Base-by-base conservation (phyloP, 2,329 filamentous ascomycete species). In the Magnaporthales sp. region DNA sequence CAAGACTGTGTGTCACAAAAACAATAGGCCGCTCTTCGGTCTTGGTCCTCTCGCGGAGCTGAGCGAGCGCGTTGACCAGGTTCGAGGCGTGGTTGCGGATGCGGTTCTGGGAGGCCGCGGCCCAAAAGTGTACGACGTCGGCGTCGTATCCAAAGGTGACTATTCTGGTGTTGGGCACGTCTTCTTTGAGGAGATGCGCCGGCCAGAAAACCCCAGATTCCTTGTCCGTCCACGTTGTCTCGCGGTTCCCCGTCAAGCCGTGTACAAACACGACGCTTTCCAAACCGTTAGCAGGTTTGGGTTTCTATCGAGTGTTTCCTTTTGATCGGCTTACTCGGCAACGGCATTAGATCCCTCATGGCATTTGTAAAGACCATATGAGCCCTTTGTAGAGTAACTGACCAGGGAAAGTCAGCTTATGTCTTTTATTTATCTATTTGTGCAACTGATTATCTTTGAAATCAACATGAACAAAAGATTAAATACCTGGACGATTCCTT, bases 101-200 rank as follows among this genome's bases (percentile, higher is more conserved):
- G 27, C 73, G 67, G 51, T 74, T 75, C 5, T 67, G 61, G 15
- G 71, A 70, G 13, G 71, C 70, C 38, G 38, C 38, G 13, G 38
- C 38, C 38, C 38, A 51, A 19, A 51, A 51, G 38, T 51, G 38
- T n/a, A 68, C 69, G 0, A 77, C 64, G 27, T 76, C 73, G n/a
- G 75, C 74, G 32, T 78, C 73, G 68, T 81, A 81, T 19, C 79
- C 79, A 31, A 75, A 80, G 0, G 77, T 77, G 24, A 80, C 72
- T 4, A 80, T 71, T 15, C 78, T 75, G 22, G 75, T 75, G 1
- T 68, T 73, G 0, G 66, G 61, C 31, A 80, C 67, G 65, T 72
- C 70, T 0, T 61, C 24, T 1, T 76, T 72, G 0, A 80, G 72
- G 24, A 80, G 70, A 0, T 69, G 69, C 65, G 73, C 58, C 0